Percentiles rank a stretch among this genome's conserved stretches.
Conservation (phyloP, 139 green algal genomes). For the Micractinium conductrix region DNA sequence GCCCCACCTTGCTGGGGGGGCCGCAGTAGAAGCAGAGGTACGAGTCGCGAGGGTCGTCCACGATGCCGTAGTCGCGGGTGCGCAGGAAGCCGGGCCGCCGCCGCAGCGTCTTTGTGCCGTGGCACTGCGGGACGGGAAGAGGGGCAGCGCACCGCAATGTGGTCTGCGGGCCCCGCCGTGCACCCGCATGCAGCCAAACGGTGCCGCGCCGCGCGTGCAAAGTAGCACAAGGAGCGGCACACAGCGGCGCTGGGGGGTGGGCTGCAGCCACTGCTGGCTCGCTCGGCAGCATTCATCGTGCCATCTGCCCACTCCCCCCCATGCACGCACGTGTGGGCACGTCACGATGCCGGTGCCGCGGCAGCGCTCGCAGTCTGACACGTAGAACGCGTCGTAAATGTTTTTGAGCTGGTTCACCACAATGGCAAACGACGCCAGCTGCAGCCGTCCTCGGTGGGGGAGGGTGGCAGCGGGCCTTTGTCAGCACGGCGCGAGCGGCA, state of each 20-base stretch:
- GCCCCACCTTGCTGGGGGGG: conserved; percentile 3
- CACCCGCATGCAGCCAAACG: too few species aligned
- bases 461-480: too few species aligned
- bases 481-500: too few species aligned
- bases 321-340: conserved; percentile 47
- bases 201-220: too few species aligned
- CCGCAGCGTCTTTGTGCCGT: conserved; percentile 52
- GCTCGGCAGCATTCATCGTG: too few species aligned
- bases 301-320: too few species aligned
- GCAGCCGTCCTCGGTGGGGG: too few species aligned
- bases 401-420: conserved; percentile 55
- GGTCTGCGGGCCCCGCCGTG: background rate
- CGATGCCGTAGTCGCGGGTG: conserved; percentile 30
- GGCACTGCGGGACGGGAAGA: conserved; percentile 34
- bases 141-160: background rate
- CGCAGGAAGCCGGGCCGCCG: conserved; percentile 45
- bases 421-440: conserved; percentile 58
- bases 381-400: conserved; percentile 48
- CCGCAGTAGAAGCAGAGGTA: conserved; percentile 60
- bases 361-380: conserved; percentile 46
- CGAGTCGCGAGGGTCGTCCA: conserved; percentile 39
- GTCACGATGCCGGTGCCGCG: conserved; percentile 50
- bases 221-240: too few species aligned
- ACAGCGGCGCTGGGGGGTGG: too few species aligned
- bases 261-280: too few species aligned